These are phyloP conservation scores for Jamesozyma gamospora DNA, from an alignment of 805 yeast species.

Conservation along the genomic window DNA sequence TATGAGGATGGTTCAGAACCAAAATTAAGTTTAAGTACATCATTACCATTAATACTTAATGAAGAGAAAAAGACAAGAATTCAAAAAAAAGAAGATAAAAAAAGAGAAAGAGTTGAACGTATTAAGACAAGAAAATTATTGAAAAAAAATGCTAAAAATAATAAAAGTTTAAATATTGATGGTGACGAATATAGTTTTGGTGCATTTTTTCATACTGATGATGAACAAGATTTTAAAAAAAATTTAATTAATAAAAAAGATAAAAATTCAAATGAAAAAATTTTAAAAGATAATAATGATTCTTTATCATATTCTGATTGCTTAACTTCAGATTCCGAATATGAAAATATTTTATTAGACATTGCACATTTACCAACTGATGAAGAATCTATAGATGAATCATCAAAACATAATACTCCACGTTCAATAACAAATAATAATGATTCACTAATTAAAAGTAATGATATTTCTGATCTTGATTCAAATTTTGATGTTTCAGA, in stretches of 20 bases:
- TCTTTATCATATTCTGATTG: conserved; percentile 11
- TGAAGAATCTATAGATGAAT: conserved; percentile 21
- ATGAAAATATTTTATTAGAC: conserved; percentile 27
- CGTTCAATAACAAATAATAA: conserved; percentile 28
- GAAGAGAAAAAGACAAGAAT: conserved; percentile 21
- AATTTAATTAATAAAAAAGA: conserved; percentile 1
- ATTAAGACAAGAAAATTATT: conserved; percentile 21
- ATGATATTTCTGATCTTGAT: conserved; percentile 4
- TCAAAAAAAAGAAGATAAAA: conserved; percentile 23
- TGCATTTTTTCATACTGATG: conserved; percentile 27
- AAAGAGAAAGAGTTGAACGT: conserved; percentile 23
- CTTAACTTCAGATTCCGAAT: conserved; percentile 25
- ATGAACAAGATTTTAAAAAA: conserved; percentile 1
- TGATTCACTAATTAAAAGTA: conserved; percentile 1
- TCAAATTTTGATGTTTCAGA: conserved; percentile 11
- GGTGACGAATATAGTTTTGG: conserved; percentile 29
- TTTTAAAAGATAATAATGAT: not conserved
- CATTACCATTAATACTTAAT: conserved; percentile 25
- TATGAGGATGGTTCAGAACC: conserved; percentile 27
- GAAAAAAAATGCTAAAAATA: conserved; percentile 16
- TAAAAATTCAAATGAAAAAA: not conserved
- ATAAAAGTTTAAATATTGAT: conserved; percentile 34
- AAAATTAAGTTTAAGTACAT: conserved; percentile 25
- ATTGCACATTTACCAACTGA: conserved; percentile 29
- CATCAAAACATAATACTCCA: conserved; percentile 25